Base-by-base conservation (phyloP, 75 land plant species). In the Cupressus sempervirens region DNA sequence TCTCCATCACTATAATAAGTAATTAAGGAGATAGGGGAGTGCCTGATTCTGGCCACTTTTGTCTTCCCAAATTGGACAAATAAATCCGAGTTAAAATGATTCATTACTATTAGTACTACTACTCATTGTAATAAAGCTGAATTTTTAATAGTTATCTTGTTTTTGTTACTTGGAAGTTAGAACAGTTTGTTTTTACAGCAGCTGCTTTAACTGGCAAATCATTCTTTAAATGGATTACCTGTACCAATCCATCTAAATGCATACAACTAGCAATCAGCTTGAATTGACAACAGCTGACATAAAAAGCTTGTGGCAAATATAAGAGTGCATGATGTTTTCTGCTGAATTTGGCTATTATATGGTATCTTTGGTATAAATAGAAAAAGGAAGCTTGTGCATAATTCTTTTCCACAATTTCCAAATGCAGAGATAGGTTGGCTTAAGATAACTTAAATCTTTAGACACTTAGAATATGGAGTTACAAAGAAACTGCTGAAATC, bases 301-400 rank as follows among this genome's bases (percentile, higher is more conserved):
- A 20, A 40, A 40, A 77, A 26, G 5, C 26, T 40, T 41, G 23
- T 23, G 48, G 48, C 48, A 46, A 46, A 7, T 7, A 23, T 41
- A 40, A 11, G 18, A 1, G 13, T 38, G 26, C 1, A 77, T 18
- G 20, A 77, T 2, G 29, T 26, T 41, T 77, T 38, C 80, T 77
- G 46, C 80, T 77, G 48, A 77, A 77, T 26, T 43, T 77, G 81
- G 29, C 50, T 45, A 43, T 45, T 38, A 79, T 38, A 79, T 79
- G 50, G 81, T 79, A 40, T 26, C 81, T 14, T 4, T 43, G n/a
- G 41, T 18, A 76, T 23, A 36, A 16, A 38, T 38, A 38, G 10
- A 3, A 26, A 30, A 11, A 8, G 73, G 30, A 70, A 30, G 11
- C 29, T n/a, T n/a, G n/a, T n/a, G n/a, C n/a, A n/a, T n/a, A n/a